Evolutionary conservation across 805 yeast species (phyloP), one percentile per base, ranked within the genome.

Genomic region (Candida gorgasii): DNA sequence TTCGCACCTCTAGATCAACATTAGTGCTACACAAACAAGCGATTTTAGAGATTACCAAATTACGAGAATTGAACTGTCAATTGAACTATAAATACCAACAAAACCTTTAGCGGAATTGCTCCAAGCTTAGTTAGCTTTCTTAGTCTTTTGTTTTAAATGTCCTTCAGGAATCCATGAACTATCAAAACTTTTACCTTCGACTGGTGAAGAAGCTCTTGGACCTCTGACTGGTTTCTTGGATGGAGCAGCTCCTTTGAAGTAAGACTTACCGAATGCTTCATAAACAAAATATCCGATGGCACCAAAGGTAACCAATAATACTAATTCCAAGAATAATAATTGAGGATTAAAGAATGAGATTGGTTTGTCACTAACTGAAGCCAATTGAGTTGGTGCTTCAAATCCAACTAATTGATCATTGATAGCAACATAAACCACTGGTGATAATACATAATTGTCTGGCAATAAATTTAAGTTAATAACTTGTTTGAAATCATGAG

Each of bases 331-430:
- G 26, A 85, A 60, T 45, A 88, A 57, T 55, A 89, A 76, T 62
- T 82, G 80, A 11, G 90, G 93, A 58, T 86, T 79, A 65, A 84
- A 81, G 41, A 82, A 49, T 0, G 95, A 83, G 52, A 89, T 68
- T 43, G 82, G 75, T 27, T 75, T 76, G 53, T 89, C 96, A 8
- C 62, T 62, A 43, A 89, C 76, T 16, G 69, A 60, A 34, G 86
- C 66, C 45, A 82, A 63, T 54, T 79, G 82, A 39, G 80, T 76
- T 54, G 76, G 71, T 19, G 84, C 74, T 39, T 80, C 79, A 30
- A 85, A 67, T 49, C 70, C 66, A 63, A 78, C 74, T 51, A 81
- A 58, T 39, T 75, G 62, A 7, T 76, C 75, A 24, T 76, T 67
- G 54, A 67, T 71, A 22, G 73, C 66, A 35, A 82, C 71, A 58